Evolutionary conservation across 2,329 filamentous ascomycete genomes (phyloP).

Genomic region (Epichloe scottii): DNA sequence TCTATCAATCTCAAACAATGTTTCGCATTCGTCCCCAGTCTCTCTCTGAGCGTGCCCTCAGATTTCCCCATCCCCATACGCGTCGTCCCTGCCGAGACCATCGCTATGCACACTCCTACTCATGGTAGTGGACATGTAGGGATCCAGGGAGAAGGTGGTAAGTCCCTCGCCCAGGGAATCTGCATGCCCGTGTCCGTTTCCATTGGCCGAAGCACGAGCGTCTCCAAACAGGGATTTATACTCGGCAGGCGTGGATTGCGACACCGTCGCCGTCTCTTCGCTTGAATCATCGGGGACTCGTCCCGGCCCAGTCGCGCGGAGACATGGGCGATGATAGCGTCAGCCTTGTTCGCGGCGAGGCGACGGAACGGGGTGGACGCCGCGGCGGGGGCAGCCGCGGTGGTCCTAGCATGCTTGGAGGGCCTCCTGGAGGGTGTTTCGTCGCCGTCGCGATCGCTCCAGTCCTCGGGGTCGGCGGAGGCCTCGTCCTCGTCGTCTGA

Average conservation of each 20-base stretch:
- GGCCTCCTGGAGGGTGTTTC: conserved; percentile 27
- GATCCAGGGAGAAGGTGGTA: neutral
- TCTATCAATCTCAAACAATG: neutral
- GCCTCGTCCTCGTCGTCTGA: conserved; percentile 17
- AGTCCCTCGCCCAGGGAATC: neutral
- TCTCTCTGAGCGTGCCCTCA: conserved; percentile 7
- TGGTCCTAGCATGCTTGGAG: conserved; percentile 9
- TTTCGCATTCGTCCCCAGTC: no score
- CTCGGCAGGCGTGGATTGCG: neutral
- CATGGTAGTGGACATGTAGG: conserved; percentile 2
- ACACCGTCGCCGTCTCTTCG: conserved; percentile 17
- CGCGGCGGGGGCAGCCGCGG: conserved; percentile 11
- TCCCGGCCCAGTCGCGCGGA: conserved; percentile 11
- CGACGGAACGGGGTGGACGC: conserved; percentile 17
- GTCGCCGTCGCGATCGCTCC: conserved; percentile 12
- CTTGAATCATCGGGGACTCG: conserved; percentile 10
- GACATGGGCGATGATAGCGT: conserved; percentile 21
- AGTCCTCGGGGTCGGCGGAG: conserved; percentile 12
- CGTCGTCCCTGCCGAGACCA: conserved; percentile 5
- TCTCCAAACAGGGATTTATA: conserved; percentile 5
- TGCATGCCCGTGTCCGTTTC: neutral
- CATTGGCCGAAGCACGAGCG: neutral
- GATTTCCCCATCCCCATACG: conserved; percentile 24
- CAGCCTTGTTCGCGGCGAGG: conserved; percentile 19
- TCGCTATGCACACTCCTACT: neutral